phyloP scores from a whole-genome alignment of 208 protist genomes.

The Acanthamoeba sp. region DNA sequence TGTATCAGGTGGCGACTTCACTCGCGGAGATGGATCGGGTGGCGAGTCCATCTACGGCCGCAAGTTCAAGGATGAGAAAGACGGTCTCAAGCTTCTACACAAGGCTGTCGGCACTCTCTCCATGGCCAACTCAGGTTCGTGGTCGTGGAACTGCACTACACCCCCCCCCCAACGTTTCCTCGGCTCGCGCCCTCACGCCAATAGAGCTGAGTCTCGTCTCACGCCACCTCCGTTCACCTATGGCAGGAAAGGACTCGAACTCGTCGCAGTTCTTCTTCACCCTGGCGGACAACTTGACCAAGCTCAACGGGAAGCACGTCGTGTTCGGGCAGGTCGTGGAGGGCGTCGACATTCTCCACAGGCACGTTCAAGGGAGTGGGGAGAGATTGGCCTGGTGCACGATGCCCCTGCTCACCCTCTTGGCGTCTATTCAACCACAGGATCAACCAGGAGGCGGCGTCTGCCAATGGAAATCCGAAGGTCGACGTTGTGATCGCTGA shows the following conservation, averaged over 20 bases:
- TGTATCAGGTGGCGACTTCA: conserved; percentile 95
- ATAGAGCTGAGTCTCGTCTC: not conserved
- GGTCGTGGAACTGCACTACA: not conserved
- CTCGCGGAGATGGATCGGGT: conserved; percentile 95
- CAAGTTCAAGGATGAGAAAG: conserved; percentile 97
- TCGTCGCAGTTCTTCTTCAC: conserved; percentile 81
- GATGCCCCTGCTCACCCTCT: not conserved
- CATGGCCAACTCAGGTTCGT: conserved; percentile 98
- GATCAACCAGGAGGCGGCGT: conserved; percentile 10
- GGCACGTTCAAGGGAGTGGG: conserved; percentile 2
- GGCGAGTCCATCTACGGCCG: conserved; percentile 93
- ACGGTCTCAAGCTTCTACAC: conserved; percentile 96
- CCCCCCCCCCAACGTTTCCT: not conserved
- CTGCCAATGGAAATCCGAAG: not conserved
- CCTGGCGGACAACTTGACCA: conserved; percentile 76
- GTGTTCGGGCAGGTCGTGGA: conserved; percentile 93
- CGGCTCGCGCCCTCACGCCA: too few species aligned
- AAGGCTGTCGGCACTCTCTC: conserved; percentile 93
- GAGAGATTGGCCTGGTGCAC: not conserved
- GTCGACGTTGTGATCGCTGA: conserved; percentile 14
- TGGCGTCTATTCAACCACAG: not conserved
- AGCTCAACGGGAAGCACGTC: conserved; percentile 92
- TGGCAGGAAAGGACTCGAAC: conserved; percentile 89
- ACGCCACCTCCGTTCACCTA: not conserved
- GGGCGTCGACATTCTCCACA: conserved; percentile 81